Evolutionary conservation across 2,329 filamentous ascomycete genomes (phyloP), one percentile per base, ranked within the genome.

Genomic region (Tolypocladium inflatum): DNA sequence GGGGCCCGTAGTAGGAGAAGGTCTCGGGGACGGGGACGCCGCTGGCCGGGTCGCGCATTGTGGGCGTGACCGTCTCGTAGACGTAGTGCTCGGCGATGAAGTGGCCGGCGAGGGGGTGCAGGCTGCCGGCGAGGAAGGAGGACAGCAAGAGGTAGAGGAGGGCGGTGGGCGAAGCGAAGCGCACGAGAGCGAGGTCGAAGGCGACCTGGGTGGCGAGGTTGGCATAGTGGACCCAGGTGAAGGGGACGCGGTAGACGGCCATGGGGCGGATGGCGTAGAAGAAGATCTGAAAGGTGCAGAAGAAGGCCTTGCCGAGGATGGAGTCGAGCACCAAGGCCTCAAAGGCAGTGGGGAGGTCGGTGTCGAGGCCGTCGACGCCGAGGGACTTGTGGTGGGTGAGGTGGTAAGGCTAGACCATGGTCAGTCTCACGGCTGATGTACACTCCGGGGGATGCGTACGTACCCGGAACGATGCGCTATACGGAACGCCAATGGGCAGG

Each of bases 11-110:
- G 81, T 99, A 99, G 54, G 88, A 93, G 77, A 91, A 99, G 1
- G 94, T 99, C 79, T 99, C 94, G 2, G 94, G 92, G 5, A 96
- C 81, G 19, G 86, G 80, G 48, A 89, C 76, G 45, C 77, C 74
- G 65, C 86, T 87, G 30, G 79, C 74, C 1, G 86, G 82, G 63
- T 86, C 74, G 56, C 71, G 74, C 59, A 83, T 80, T 11, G 78
- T 75, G 21, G 80, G 78, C 17, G 77, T 77, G 65, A 83, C 77
- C 55, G 83, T 85, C 65, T 86, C 80, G 69, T 91, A 92, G 64
- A 93, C 88, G 75, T 93, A 93, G 75, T 99, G 94, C 78, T 99
- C 94, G 59, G 94, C 92, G 73, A 99, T 99, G 79, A 99, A 99
- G 77, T 99, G 94, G 51, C 91, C 94, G 0, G 94, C 94, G 59